phyloP scores from a whole-genome alignment of 805 yeast genomes.

The Spathaspora boniae region DNA sequence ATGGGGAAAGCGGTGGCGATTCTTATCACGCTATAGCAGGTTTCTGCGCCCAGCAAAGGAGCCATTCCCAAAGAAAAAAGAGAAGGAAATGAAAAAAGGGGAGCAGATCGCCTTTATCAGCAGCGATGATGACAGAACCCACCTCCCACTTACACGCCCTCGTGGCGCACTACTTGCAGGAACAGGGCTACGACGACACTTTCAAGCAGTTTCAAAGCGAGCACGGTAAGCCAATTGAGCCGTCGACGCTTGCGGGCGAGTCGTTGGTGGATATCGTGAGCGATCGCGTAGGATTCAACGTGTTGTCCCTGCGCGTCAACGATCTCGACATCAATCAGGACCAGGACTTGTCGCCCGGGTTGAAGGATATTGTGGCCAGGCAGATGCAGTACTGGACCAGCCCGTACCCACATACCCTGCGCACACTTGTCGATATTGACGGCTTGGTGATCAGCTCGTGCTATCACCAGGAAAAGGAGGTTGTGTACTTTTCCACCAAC shows the following conservation, averaged over 20 bases:
- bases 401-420: constrained; percentile 25
- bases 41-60: not conserved
- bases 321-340: constrained; percentile 7
- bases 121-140: constrained; percentile 1
- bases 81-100: too few relatives aligned
- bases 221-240: constrained; percentile 31
- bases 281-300: constrained; percentile 32
- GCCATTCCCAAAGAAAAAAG: too few relatives aligned
- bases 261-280: constrained; percentile 35
- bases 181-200: constrained; percentile 46
- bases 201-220: constrained; percentile 48
- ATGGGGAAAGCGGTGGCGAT: too few relatives aligned
- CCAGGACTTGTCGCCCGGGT: constrained; percentile 5
- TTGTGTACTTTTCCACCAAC: constrained; percentile 17
- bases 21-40: too few relatives aligned
- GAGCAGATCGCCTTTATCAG: not conserved
- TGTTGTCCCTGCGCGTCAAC: constrained; percentile 10
- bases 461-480: constrained; percentile 5
- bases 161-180: constrained; percentile 57
- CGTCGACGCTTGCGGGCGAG: constrained; percentile 24
- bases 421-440: constrained; percentile 10
- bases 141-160: constrained; percentile 23
- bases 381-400: constrained; percentile 26
- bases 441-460: constrained; percentile 25
- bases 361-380: constrained; percentile 9